Evolutionary conservation across 108 stramenopile genomes (phyloP).

Genomic region (Mayamaea pseudoterrestris): DNA sequence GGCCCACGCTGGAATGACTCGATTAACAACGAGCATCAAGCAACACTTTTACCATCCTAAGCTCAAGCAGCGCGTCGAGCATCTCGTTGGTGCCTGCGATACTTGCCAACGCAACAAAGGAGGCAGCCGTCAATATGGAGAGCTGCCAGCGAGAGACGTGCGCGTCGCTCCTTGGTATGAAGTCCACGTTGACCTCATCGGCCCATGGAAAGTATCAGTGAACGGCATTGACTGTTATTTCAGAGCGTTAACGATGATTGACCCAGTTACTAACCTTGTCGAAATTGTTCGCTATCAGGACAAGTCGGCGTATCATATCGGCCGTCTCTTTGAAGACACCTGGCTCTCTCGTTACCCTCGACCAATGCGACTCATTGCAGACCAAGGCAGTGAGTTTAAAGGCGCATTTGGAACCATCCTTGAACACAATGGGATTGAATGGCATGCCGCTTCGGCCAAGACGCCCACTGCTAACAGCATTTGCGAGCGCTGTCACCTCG

Average conservation of each 20-base stretch:
- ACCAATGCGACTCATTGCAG: conserved; percentile 12
- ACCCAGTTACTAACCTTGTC: conserved; percentile 11
- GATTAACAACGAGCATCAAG: conserved; percentile 8
- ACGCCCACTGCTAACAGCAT: conserved; percentile 31
- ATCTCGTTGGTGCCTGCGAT: conserved; percentile 2
- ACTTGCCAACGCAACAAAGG: conserved; percentile 13
- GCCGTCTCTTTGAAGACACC: conserved; percentile 15
- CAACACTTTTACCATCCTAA: conserved; percentile 1
- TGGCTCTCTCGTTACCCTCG: conserved; percentile 34
- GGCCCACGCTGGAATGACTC: conserved; percentile 14
- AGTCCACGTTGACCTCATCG: conserved; percentile 25
- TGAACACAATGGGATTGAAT: conserved; percentile 10
- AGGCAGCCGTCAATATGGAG: conserved; percentile 11
- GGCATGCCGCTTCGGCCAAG: conserved; percentile 15
- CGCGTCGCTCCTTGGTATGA: conserved; percentile 13
- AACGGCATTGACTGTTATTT: conserved; percentile 9
- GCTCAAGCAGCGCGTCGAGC: background rate
- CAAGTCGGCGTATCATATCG: conserved; percentile 12
- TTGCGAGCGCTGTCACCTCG: conserved; percentile 29
- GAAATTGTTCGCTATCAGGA: conserved; percentile 11
- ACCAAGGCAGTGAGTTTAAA: conserved; percentile 28
- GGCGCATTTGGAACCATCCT: conserved; percentile 25
- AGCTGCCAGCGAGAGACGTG: conserved; percentile 7
- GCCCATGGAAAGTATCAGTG: conserved; percentile 22
- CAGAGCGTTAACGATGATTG: conserved; percentile 17